Conservation (phyloP, 2,329 filamentous ascomycete species). For the Penicillium sp. region DNA sequence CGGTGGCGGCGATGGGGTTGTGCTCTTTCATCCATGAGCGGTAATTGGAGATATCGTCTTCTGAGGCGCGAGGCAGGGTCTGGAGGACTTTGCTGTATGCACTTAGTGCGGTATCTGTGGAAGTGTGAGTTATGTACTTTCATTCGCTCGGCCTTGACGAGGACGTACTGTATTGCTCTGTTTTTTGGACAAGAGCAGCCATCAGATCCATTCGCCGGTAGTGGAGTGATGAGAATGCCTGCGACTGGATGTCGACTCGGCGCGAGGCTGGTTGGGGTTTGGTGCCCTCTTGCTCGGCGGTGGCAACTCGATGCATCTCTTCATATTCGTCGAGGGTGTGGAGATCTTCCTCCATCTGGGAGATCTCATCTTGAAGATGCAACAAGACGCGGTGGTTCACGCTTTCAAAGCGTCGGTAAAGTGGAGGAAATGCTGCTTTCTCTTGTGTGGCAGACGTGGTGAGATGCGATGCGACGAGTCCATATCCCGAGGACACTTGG, state of each 20-base stretch:
- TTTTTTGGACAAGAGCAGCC: slow-evolving; percentile 58
- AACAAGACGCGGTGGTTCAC: slow-evolving; percentile 81
- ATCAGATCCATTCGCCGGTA: slow-evolving; percentile 57
- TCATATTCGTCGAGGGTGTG: slow-evolving; percentile 66
- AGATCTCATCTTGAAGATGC: slow-evolving; percentile 82
- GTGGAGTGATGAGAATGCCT: slow-evolving; percentile 56
- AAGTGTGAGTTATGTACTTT: neutral
- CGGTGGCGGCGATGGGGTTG: slow-evolving; percentile 52
- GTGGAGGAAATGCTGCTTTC: slow-evolving; percentile 51
- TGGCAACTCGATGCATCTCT: slow-evolving; percentile 37
- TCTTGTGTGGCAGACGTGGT: slow-evolving; percentile 31
- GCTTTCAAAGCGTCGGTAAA: slow-evolving; percentile 81
- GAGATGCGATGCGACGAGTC: slow-evolving; percentile 36
- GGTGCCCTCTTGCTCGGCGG: slow-evolving; percentile 37
- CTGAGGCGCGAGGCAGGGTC: slow-evolving; percentile 48
- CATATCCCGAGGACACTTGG: slow-evolving; percentile 38
- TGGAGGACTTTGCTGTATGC: slow-evolving; percentile 52
- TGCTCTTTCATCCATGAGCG: slow-evolving; percentile 56
- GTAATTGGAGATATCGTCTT: slow-evolving; percentile 55
- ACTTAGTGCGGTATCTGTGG: slow-evolving; percentile 44
- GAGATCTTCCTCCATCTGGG: slow-evolving; percentile 77
- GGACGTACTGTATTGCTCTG: slow-evolving; percentile 62
- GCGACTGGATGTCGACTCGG: slow-evolving; percentile 48
- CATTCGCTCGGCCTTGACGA: neutral
- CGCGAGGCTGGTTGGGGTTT: slow-evolving; percentile 42